Percentiles rank a stretch among this genome's conserved stretches.
These are phyloP conservation scores for Xylariaceae sp. DNA, from an alignment of 2,329 filamentous ascomycete genomes.

Conservation along the genomic window DNA sequence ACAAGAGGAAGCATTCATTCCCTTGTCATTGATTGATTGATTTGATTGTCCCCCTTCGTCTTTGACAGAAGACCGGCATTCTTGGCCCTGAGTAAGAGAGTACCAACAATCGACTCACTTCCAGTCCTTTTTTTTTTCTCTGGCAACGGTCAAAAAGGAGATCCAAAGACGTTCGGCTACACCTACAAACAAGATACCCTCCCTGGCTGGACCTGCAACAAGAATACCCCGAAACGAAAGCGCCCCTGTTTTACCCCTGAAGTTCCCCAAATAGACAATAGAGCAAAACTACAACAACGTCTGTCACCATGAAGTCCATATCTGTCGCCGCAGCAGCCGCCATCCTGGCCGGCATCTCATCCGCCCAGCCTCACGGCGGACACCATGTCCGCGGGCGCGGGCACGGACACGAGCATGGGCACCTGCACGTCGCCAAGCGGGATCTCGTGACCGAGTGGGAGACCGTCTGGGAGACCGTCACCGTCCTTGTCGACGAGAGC, in stretches of 20 bases:
- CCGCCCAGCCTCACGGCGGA: conserved; percentile 47
- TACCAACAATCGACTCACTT: too few species aligned
- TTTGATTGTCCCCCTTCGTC: too few species aligned
- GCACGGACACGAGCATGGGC: conserved; percentile 33
- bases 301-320: conserved; percentile 40
- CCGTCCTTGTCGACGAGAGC: conserved; percentile 45
- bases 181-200: conserved; percentile 19
- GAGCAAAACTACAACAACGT: background rate
- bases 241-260: background rate
- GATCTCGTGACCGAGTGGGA: conserved; percentile 41
- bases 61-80: too few species aligned
- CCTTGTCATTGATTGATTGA: background rate
- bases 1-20: background rate
- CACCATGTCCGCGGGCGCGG: conserved; percentile 36
- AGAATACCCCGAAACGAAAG: background rate
- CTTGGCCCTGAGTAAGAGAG: conserved; percentile 16
- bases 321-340: conserved; percentile 37
- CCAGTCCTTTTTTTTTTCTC: too few species aligned
- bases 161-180: conserved; percentile 13
- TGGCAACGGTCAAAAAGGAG: too few species aligned
- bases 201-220: conserved; percentile 24
- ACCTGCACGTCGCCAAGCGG: conserved; percentile 36
- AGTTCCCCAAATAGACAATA: conserved; percentile 6
- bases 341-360: conserved; percentile 39
- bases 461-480: conserved; percentile 47